Conservation (phyloP, 768 basidiomycete genomes). For the Suillus spraguei region DNA sequence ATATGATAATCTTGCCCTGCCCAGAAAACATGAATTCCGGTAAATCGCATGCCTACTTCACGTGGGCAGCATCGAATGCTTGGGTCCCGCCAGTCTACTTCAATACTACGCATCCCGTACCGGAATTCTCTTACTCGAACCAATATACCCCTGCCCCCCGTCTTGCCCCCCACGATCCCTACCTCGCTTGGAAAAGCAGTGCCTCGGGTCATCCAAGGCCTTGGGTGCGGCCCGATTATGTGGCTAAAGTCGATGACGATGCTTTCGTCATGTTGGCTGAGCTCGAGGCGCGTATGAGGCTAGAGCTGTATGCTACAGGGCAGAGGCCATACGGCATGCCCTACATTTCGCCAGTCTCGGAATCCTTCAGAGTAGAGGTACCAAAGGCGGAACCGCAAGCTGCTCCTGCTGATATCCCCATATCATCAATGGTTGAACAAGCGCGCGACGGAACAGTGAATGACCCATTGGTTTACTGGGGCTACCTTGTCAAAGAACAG, state of each 20-base stretch:
- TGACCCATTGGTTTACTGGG: constrained; percentile 86
- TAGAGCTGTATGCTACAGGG: constrained; percentile 61
- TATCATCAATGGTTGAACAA: background rate
- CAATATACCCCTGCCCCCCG: constrained; percentile 54
- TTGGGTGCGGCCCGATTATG: constrained; percentile 89
- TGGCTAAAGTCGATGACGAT: constrained; percentile 95
- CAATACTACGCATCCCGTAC: constrained; percentile 43
- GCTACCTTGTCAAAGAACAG: constrained; percentile 85
- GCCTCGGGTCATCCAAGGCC: constrained; percentile 44
- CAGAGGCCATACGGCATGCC: constrained; percentile 27
- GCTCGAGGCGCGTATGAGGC: constrained; percentile 83
- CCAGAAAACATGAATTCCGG: constrained; percentile 96
- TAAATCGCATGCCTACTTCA: constrained; percentile 90
- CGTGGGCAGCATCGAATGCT: constrained; percentile 89
- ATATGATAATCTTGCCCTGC: constrained; percentile 82
- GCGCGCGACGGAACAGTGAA: constrained; percentile 23
- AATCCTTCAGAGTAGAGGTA: constrained; percentile 7
- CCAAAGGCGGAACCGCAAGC: background rate
- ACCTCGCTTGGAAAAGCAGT: constrained; percentile 53
- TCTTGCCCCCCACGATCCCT: constrained; percentile 76
- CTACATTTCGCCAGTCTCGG: constrained; percentile 13
- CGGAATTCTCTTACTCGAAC: constrained; percentile 68
- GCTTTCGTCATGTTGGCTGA: constrained; percentile 95
- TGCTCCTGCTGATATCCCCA: constrained; percentile 7
- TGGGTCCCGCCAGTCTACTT: constrained; percentile 84